phyloP scores from a whole-genome alignment of 2,329 filamentous ascomycete species.

The Verticillium isaacii region DNA sequence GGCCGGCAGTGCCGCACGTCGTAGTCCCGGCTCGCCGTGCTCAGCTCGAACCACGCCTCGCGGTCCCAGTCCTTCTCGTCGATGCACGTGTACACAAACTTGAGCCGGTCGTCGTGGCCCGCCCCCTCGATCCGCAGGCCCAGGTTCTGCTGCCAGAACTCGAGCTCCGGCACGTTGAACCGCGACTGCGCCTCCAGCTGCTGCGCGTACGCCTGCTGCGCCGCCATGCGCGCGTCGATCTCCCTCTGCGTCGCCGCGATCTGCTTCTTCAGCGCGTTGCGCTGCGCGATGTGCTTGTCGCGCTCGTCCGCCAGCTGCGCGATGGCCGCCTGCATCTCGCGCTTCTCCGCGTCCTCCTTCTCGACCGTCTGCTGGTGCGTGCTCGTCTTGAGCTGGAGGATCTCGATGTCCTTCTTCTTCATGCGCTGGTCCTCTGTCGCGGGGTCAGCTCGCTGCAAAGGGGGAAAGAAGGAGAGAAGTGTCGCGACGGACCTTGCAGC shows the following conservation, averaged over 20 bases:
- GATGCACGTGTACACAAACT: conserved; percentile 85
- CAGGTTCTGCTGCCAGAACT: conserved; percentile 92
- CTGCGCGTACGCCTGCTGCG: conserved; percentile 66
- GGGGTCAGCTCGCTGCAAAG: background rate
- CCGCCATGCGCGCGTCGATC: conserved; percentile 65
- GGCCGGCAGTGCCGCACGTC: conserved; percentile 77
- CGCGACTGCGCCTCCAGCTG: conserved; percentile 78
- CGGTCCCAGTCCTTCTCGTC: conserved; percentile 83
- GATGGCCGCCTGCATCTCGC: conserved; percentile 66
- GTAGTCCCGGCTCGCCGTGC: conserved; percentile 77
- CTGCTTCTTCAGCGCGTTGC: conserved; percentile 54
- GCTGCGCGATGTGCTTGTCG: conserved; percentile 52
- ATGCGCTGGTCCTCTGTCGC: conserved; percentile 80
- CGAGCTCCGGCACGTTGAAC: conserved; percentile 87
- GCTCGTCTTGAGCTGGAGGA: conserved; percentile 65
- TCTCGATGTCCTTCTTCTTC: conserved; percentile 83
- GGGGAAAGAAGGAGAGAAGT: background rate
- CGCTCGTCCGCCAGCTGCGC: conserved; percentile 53
- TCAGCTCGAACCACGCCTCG: conserved; percentile 91
- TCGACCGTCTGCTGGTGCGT: conserved; percentile 69
- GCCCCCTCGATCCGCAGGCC: conserved; percentile 87
- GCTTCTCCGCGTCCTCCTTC: conserved; percentile 71
- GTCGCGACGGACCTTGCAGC: conserved; percentile 64
- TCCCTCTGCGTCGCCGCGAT: conserved; percentile 64
- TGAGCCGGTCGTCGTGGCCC: conserved; percentile 76